Base-by-base conservation (phyloP, 2,329 filamentous ascomycete genomes). In the Gremmenia infestans region DNA sequence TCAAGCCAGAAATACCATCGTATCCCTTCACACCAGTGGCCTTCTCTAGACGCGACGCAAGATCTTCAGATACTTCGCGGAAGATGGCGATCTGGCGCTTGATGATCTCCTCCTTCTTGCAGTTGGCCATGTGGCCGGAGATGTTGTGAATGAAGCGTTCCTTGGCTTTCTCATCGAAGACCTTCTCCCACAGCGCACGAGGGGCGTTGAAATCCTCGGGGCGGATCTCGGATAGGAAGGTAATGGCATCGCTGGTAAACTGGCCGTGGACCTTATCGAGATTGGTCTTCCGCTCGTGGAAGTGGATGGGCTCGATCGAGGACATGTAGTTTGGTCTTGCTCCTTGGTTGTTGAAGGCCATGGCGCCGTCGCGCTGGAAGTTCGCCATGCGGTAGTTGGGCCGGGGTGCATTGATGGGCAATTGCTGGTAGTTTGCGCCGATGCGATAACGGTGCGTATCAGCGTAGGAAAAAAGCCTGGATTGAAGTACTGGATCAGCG, bases 401-500 rank as follows among this genome's bases (percentile, higher is more conserved):
- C 35, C 58, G 54, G 62, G 71, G 55, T 50, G 59, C 50, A 50
- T 71, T 69, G 56, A 81, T 74, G 0, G 80, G 80, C 0, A 82
- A 64, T 63, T 82, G 80, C 63, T 82, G 78, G 67, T 81, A 82
- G 68, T 82, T 82, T 58, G 72, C 73, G 9, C 80, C 80, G n/a
- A 83, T 63, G 22, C 79, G 76, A 67, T 82, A 78, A 47, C 78
- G 78, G 66, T 82, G 79, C 0, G 79, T 82, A 64, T 88, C 85
- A 11, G 82, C 78, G 71, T 88, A 88, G 1, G 83, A 87, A 76
- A 87, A 88, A 39, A 88, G 76, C 52, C 85, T 82, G 35, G 79
- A 80, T 68, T 88, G 85, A 1, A 88, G 73, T 32, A 88, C 82
- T 0, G 85, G 85, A 62, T 89, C 85, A 58, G 83, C 82, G 2